Evolutionary conservation across 2,329 filamentous ascomycete genomes (phyloP).

Genomic region (Chlorencoelia australis): DNA sequence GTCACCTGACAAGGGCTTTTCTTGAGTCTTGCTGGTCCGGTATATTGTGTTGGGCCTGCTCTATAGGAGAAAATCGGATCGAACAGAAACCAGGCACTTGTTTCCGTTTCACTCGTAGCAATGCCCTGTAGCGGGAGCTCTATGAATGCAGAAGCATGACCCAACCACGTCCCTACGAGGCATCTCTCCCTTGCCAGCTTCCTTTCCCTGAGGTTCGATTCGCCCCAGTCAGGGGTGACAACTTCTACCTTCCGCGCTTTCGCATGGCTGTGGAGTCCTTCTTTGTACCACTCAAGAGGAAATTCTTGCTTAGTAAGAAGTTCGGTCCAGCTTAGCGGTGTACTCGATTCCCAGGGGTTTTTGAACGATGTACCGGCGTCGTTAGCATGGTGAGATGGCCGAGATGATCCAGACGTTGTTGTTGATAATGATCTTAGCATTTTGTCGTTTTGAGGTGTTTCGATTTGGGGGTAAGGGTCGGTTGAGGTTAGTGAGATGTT

Average conservation of each 20-base stretch:
- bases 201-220: constrained; percentile 6
- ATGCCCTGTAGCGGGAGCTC: constrained; percentile 13
- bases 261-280: constrained; percentile 8
- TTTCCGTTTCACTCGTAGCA: constrained; percentile 1
- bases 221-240: constrained; percentile 16
- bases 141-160: constrained; percentile 14
- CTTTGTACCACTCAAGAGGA: constrained; percentile 13
- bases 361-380: constrained; percentile 11
- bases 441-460: no score
- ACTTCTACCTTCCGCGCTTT: constrained; percentile 13
- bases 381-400: constrained; percentile 15
- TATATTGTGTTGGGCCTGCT: constrained; percentile 20
- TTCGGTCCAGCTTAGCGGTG: constrained; percentile 13
- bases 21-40: constrained; percentile 64
- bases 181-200: constrained; percentile 10
- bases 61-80: constrained; percentile 18
- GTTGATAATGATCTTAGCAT: no score
- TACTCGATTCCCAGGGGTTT: constrained; percentile 20
- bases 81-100: constrained; percentile 15
- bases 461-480: no score
- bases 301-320: constrained; percentile 8
- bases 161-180: constrained; percentile 16
- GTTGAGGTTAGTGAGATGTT: no score
- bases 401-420: no score
- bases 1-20: constrained; percentile 62